Percentiles rank a stretch among this genome's conserved stretches.
Evolutionary conservation across 2,329 filamentous ascomycete genomes (phyloP).

Genomic region (Davidsoniella neocaledoniae): DNA sequence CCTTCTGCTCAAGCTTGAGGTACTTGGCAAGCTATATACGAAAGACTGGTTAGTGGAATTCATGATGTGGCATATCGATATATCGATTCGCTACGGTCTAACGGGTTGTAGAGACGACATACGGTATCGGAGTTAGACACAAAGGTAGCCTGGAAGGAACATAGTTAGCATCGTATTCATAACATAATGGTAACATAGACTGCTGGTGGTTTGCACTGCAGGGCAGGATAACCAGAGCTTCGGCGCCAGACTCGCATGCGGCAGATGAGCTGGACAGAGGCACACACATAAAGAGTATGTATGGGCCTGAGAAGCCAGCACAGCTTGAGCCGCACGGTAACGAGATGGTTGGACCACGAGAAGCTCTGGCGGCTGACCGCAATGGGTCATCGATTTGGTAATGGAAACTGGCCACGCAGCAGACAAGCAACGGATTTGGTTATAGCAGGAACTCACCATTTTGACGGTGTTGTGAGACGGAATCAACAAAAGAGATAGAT

Average conservation of each 20-base stretch:
- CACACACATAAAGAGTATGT: too few relatives aligned
- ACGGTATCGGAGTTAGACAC: constrained; percentile 11
- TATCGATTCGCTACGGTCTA: neutral
- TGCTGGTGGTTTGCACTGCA: too few relatives aligned
- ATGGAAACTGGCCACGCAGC: constrained; percentile 1
- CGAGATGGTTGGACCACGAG: too few relatives aligned
- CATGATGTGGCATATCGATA: neutral
- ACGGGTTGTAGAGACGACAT: neutral
- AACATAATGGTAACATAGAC: neutral
- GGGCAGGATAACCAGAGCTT: too few relatives aligned
- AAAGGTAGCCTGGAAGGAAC: constrained; percentile 5
- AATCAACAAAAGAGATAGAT: neutral
- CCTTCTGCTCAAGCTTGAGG: constrained; percentile 77
- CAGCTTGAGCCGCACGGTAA: constrained; percentile 6
- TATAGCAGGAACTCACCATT: constrained; percentile 7
- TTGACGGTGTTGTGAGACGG: constrained; percentile 5
- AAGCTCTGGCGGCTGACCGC: too few relatives aligned
- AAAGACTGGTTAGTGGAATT: neutral
- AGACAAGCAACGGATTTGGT: neutral
- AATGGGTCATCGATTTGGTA: neutral
- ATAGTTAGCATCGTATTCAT: constrained; percentile 7
- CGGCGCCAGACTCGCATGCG: too few relatives aligned
- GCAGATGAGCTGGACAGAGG: too few relatives aligned
- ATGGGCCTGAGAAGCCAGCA: too few relatives aligned
- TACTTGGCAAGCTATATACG: constrained; percentile 67